A percentile compares a stretch with the other conserved stretches of the same genome.
Evolutionary conservation across 148 eudicot genomes (phyloP).

Genomic region (Rhododendron ferrugineum): DNA sequence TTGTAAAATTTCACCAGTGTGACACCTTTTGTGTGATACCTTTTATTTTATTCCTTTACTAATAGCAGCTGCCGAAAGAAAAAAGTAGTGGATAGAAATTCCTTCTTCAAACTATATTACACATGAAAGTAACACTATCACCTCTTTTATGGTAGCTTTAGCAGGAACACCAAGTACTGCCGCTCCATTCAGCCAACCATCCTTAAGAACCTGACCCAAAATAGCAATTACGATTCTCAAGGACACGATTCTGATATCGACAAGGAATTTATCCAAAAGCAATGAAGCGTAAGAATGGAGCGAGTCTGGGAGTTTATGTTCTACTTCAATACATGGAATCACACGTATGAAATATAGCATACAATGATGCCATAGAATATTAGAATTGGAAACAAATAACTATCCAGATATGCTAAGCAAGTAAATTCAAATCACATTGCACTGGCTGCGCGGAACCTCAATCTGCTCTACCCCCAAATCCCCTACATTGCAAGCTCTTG

Average conservation of each 20-base stretch:
- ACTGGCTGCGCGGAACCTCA: not conserved
- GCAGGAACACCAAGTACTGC: conserved; percentile 98
- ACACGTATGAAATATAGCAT: not conserved
- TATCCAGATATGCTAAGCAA: not conserved
- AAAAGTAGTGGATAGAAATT: not conserved
- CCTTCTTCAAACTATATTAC: not conserved
- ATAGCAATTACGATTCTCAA: not conserved
- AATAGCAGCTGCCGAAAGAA: not conserved
- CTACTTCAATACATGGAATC: not conserved
- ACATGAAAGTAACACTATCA: conserved; percentile 9
- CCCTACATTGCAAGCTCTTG: not conserved
- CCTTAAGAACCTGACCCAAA: conserved; percentile 61
- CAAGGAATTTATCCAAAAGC: not conserved
- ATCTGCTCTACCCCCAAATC: not conserved
- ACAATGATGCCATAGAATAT: not conserved
- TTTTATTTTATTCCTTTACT: not conserved
- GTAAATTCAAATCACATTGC: not conserved
- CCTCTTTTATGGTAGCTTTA: conserved; percentile 98
- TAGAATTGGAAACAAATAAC: not conserved
- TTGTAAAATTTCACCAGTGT: not conserved
- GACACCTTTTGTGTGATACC: not conserved
- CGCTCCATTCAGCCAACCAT: conserved; percentile 87
- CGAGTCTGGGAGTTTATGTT: not conserved
- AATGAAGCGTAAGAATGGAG: not conserved
- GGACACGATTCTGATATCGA: not conserved